Conservation (phyloP, 305 asterid species). For the Stenogyne calaminthoides region DNA sequence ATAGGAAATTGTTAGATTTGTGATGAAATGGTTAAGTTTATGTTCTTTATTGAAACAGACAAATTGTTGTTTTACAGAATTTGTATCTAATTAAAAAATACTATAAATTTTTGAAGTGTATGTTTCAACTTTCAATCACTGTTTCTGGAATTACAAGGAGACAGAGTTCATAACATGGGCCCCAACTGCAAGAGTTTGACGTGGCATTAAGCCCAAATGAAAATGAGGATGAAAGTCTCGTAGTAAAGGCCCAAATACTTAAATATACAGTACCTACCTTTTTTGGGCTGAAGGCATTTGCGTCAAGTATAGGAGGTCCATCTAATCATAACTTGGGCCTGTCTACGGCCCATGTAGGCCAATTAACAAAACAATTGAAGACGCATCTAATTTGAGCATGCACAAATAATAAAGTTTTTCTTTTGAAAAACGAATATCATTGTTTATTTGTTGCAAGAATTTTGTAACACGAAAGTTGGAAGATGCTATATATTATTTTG, state of each 20-base stretch:
- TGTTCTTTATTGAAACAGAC: no score
- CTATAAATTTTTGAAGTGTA: no score
- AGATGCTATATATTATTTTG: background rate
- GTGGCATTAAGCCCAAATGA: no score
- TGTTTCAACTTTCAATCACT: no score
- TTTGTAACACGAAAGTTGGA: constrained; percentile 13
- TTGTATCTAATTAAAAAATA: no score
- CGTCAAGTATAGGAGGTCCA: background rate
- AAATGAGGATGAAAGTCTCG: no score
- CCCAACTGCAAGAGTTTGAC: no score
- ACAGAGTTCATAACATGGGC: no score
- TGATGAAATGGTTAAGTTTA: background rate
- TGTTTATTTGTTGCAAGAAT: background rate
- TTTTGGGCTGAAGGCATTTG: background rate
- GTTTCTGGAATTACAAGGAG: no score
- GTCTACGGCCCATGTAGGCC: background rate
- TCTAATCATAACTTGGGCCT: background rate
- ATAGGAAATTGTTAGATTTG: background rate
- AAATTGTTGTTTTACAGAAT: no score
- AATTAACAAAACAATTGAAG: background rate
- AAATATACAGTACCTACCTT: background rate
- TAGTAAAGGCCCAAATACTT: background rate
- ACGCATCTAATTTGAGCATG: background rate
- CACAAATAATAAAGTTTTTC: background rate
- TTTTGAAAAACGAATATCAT: background rate